Conservation (phyloP, 495 filamentous ascomycete genomes). For the Penicillium angulare region DNA sequence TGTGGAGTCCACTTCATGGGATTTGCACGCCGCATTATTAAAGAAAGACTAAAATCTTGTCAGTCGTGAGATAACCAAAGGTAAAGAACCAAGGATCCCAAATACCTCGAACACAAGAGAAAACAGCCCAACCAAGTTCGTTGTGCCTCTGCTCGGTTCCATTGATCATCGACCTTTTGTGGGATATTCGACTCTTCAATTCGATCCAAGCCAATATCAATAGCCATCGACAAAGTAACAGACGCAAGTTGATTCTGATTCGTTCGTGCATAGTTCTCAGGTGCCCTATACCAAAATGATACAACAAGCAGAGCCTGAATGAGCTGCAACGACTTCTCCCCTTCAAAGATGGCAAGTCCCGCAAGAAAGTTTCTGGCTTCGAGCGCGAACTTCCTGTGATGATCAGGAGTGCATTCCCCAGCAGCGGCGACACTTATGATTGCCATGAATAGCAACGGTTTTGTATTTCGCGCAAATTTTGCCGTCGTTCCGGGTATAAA, state of each 20-base stretch:
- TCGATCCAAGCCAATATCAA: constrained; percentile 69
- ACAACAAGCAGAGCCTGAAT: not conserved
- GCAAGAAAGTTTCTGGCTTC: constrained; percentile 67
- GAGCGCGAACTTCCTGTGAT: constrained; percentile 57
- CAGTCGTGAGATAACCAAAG: no score
- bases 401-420: constrained; percentile 48
- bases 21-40: no score
- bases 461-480: constrained; percentile 58
- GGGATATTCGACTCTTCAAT: constrained; percentile 8
- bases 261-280: constrained; percentile 68
- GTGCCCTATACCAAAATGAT: constrained; percentile 65
- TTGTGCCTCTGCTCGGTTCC: constrained; percentile 62
- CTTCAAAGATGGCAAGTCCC: constrained; percentile 62
- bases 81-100: no score
- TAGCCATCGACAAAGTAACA: constrained; percentile 72
- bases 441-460: constrained; percentile 70
- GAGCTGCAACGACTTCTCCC: constrained; percentile 74
- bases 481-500: constrained; percentile 60
- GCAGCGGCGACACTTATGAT: constrained; percentile 62
- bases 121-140: constrained; percentile 72
- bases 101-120: constrained; percentile 56
- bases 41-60: no score
- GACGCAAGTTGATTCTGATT: constrained; percentile 82
- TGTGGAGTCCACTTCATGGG: no score
- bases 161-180: constrained; percentile 33